A percentile compares a stretch with the other conserved stretches of the same genome.
These are phyloP conservation scores for Trichopus zeylanicus DNA, from an alignment of 116 monocot species.

Conservation along the genomic window DNA sequence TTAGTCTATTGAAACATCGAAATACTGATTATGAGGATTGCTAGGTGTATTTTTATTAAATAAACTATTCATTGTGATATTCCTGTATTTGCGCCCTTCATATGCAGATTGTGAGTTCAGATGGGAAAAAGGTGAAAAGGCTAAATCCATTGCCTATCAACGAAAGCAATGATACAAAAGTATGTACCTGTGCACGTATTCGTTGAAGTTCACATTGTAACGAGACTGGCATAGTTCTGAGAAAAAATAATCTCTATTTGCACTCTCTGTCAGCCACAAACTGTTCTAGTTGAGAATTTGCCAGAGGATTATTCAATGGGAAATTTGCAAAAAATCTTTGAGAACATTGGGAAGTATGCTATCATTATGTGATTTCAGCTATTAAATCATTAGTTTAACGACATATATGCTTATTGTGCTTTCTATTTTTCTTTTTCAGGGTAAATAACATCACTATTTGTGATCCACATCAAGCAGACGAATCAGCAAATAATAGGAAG, in stretches of 20 bases:
- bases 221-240: no score
- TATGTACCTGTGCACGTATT: not conserved
- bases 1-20: not conserved
- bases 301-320: conserved; percentile 51
- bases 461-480: conserved; percentile 31
- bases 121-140: conserved; percentile 69
- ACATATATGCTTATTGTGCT: not conserved
- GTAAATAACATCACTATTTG: conserved; percentile 46
- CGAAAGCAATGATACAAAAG: conserved; percentile 42
- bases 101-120: conserved; percentile 61
- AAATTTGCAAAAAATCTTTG: conserved; percentile 40
- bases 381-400: not conserved
- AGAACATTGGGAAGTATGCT: conserved; percentile 49
- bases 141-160: conserved; percentile 39
- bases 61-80: not conserved
- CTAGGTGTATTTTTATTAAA: not conserved
- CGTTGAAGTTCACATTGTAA: no score
- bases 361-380: not conserved
- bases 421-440: conserved; percentile 19
- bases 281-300: conserved; percentile 81
- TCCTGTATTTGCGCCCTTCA: not conserved
- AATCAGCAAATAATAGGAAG: conserved; percentile 19
- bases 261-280: conserved; percentile 17
- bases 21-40: not conserved
- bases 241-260: not conserved